Evolutionary conservation across 352 stramenopile species (phyloP), one percentile per base, ranked within the genome.

Genomic region (Globisporangium abappressorium): DNA sequence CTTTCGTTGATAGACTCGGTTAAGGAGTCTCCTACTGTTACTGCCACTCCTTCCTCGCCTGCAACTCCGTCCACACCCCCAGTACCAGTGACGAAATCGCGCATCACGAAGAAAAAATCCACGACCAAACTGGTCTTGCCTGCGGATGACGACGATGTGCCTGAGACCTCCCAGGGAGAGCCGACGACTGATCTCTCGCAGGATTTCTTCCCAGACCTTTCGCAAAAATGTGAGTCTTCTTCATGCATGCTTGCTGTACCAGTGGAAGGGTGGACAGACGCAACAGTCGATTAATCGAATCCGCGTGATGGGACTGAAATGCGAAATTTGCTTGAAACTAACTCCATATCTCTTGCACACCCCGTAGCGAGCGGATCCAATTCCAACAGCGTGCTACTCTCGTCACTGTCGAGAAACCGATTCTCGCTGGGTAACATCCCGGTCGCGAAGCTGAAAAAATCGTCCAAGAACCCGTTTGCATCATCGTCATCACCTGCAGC

Each of bases 381-480:
- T 47, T 80, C 76, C 8, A 91, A 88, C 59, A 93, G 82, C 64
- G 74, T 93, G 61, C 70, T 93, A 53, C 28, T 79, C 22, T 78
- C 78, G 22, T 80, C 80, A 24, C 67, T 93, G 54, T 86, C 80
- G 5, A 81, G 79, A 59, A 93, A 91, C 75, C 81, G 74, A 30
- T 93, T 93, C 62, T 93, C 85, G 33, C 76, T 93, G n/a, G 79
- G 75, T 69, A 90, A 68, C 33, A 89, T 93, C 49, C 82, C 83
- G 1, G 85, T 92, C n/a, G 80, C 79, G 24, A 92, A 91, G 68
- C 66, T 93, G 58, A 93, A 92, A 72, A 92, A 91, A 61, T 88
- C 82, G 43, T 81, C 82, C 15, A 93, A 92, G 76, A 93, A 92
- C 58, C 85, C 85, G 38, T 93, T 93, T 49, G 75, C 77, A 22